Evolutionary conservation across 1,139 yeast species (phyloP), one percentile per base, ranked within the genome.

Genomic region (Geotrichum fermentans): DNA sequence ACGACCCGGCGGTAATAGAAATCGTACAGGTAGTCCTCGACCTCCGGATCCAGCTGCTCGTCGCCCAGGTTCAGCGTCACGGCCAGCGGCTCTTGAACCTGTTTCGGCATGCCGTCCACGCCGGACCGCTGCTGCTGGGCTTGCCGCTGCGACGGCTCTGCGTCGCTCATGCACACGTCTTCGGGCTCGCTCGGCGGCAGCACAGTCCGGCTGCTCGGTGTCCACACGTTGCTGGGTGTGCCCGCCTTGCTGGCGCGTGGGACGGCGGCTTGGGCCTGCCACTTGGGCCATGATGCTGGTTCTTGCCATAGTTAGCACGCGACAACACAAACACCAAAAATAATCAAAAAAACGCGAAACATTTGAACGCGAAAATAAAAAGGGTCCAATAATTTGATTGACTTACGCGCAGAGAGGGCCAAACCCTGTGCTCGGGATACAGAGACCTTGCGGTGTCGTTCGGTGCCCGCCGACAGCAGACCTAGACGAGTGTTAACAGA

Each of bases 21-120:
- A 20, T 47, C 50, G 30, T 37, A 47, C 29, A 47, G 32, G 32
- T 47, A 47, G 24, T 47, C 50, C 21, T 47, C 50, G n/a, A 47
- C 38, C 37, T 47, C 50, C 3, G 47, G 28, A 24, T 47, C 50
- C 4, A 45, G 50, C 24, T 38, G 32, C 22, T 47, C 50, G 8
- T 24, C 28, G 28, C 28, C 28, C 8, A 24, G 28, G 8, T 24
- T 10, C 8, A 24, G n/a, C n/a, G n/a, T n/a, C n/a, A n/a, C n/a
- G n/a, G n/a, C n/a, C n/a, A n/a, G 50, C 24, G 32, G 32, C 22
- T 47, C 50, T 10, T 24, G 8, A 10, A 6, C 28, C 8, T 6
- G 28, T 10, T 24, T 10, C 8, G 10, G 28, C 6, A 24, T 10
- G 28, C 10, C 28, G 28, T 24, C 10, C 10, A 10, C 28, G 28